Evolutionary conservation across 2,329 filamentous ascomycete genomes (phyloP).

Genomic region (Phaeomoniella chlamydospora): DNA sequence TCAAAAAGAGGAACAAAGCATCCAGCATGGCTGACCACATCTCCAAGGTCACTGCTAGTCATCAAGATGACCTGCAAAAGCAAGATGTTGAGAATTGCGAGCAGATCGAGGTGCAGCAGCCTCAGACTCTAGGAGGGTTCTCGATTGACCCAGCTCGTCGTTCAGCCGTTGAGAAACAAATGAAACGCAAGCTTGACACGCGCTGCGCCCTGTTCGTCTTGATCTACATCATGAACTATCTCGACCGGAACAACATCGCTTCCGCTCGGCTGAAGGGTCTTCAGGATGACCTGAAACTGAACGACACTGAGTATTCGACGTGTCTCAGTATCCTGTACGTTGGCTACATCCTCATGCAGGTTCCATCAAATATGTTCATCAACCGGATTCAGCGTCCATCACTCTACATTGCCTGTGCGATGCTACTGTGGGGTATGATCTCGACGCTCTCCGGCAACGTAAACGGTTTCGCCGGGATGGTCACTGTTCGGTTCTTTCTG

Average conservation of each 20-base stretch:
- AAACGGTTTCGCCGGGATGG: slow-evolving; percentile 24
- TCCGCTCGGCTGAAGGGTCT: slow-evolving; percentile 38
- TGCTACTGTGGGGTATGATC: slow-evolving; percentile 20
- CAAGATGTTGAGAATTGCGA: not conserved
- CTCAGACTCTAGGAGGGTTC: not conserved
- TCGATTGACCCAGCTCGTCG: not conserved
- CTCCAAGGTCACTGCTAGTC: not conserved
- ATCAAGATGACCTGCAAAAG: not conserved
- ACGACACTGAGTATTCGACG: slow-evolving; percentile 17
- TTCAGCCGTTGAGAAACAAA: slow-evolving; percentile 34
- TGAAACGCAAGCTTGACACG: slow-evolving; percentile 57
- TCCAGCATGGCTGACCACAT: not conserved
- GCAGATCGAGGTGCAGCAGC: not conserved
- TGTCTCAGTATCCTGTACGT: slow-evolving; percentile 34
- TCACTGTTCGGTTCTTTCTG: slow-evolving; percentile 26
- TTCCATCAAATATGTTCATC: slow-evolving; percentile 16
- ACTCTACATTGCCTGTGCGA: slow-evolving; percentile 25
- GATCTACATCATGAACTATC: slow-evolving; percentile 64
- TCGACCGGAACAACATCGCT: slow-evolving; percentile 47
- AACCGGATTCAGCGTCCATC: slow-evolving; percentile 20
- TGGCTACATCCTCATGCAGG: slow-evolving; percentile 44
- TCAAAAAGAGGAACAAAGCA: not conserved
- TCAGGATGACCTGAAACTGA: slow-evolving; percentile 24
- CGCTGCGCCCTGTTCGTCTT: slow-evolving; percentile 51
- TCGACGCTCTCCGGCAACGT: slow-evolving; percentile 19